Base-by-base conservation (phyloP, 164 flowering plant species). In the Nelumbo lutea region DNA sequence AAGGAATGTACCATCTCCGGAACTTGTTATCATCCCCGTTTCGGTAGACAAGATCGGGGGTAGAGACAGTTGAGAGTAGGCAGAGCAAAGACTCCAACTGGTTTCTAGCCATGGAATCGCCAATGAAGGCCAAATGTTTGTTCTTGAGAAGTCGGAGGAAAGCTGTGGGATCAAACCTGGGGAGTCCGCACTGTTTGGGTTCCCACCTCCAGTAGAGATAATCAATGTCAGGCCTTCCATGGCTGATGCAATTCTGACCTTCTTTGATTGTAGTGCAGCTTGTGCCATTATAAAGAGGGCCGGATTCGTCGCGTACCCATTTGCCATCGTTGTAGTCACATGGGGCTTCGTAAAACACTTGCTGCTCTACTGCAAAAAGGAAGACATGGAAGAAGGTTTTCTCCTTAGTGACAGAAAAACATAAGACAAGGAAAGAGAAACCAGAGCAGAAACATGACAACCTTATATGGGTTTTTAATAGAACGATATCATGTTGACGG, bases 31-130 rank as follows among this genome's bases (percentile, higher is more conserved):
- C 97, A 4, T 85, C 88, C 9, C 93, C 91, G 66, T 80, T 63
- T 2, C 60, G 46, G 70, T 88, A 87, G 39, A 88, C 82, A 61
- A 95, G 91, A 4, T 74, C 51, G 4, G 93, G 96, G 8, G 61
- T 2, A 8, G 93, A 82, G n/a, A 63, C 77, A 6, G 84, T 72
- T 56, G 96, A 73, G 2, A 90, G 59, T 79, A 90, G 71, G 72
- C 99, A 95, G 6, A 95, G 80, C n/a, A 95, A 83, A 0, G 99
- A 95, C 72, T 95, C 99, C 43, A 92, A 70, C 73, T 95, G 99
- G 76, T 95, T 95, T 68, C 99, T 80, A 43, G 98, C 96, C 81
- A 95, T 68, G n/a, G 99, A 92, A 56, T 95, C 99, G 6, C 99
- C 99, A 1, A 95, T 85, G 74, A 92, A 95, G 4, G 93, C 96